Conservation (phyloP, 164 flowering plant genomes). For the Magnolia kwangsiensis region DNA sequence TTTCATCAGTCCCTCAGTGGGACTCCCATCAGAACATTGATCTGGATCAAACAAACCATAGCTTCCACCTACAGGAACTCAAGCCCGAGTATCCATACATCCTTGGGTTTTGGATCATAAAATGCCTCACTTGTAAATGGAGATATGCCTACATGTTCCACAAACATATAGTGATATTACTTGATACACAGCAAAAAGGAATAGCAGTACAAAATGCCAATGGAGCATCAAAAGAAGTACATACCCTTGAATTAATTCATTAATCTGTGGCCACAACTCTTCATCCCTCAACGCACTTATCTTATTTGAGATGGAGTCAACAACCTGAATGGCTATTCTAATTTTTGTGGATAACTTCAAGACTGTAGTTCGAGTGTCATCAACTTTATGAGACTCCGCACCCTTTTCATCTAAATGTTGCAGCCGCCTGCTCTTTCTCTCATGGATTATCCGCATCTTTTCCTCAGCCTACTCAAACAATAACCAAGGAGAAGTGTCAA, state of each 20-base stretch:
- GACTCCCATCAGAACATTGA: neutral
- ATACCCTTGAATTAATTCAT: slow-evolving; percentile 82
- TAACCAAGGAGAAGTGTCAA: neutral
- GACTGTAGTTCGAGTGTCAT: slow-evolving; percentile 50
- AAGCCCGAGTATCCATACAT: too few relatives aligned
- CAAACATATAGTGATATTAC: neutral
- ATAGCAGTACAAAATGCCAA: neutral
- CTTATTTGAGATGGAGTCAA: slow-evolving; percentile 76
- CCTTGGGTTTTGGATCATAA: too few relatives aligned
- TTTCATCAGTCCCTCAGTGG: too few relatives aligned
- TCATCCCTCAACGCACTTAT: slow-evolving; percentile 87
- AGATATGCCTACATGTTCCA: neutral
- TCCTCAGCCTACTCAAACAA: slow-evolving; percentile 77
- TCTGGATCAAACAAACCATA: neutral
- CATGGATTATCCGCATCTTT: slow-evolving; percentile 79
- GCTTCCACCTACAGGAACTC: too few relatives aligned
- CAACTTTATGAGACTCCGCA: slow-evolving; percentile 75
- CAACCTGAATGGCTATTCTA: slow-evolving; percentile 80
- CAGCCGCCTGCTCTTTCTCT: slow-evolving; percentile 56
- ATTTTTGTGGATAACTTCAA: slow-evolving; percentile 78
- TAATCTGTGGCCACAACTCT: slow-evolving; percentile 87
- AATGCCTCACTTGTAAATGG: neutral
- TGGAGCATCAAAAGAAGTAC: slow-evolving; percentile 12
- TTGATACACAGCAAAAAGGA: neutral
- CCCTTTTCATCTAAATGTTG: slow-evolving; percentile 73